Evolutionary conservation across 202 grass and related monocot genomes (phyloP).

Genomic region (Elaeis oleifera): DNA sequence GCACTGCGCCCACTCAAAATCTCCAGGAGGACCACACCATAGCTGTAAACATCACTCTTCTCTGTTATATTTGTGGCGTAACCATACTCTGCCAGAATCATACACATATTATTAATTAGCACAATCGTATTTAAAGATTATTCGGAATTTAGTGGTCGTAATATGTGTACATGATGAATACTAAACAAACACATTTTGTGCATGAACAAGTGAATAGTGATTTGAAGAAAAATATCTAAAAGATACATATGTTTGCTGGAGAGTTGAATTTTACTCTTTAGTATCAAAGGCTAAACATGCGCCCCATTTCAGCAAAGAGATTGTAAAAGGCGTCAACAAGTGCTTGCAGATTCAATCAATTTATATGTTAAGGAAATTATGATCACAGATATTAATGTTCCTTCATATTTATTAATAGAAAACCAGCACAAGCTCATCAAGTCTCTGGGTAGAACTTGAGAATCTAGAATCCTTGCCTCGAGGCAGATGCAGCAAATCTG

Average conservation of each 20-base stretch:
- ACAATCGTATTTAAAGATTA: background rate
- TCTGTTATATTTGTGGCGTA: constrained; percentile 20
- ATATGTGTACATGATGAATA: too few species aligned
- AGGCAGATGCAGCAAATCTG: too few species aligned
- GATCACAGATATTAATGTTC: too few species aligned
- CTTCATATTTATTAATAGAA: too few species aligned
- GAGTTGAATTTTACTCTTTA: background rate
- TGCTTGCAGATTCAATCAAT: constrained; percentile 4
- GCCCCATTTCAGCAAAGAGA: background rate
- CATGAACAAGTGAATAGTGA: too few species aligned
- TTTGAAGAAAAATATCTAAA: background rate
- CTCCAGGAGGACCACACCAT: constrained; percentile 15
- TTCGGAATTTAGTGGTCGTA: too few species aligned
- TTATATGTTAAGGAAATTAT: too few species aligned
- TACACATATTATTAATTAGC: background rate
- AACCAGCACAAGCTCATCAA: background rate
- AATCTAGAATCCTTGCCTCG: too few species aligned
- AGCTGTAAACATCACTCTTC: constrained; percentile 18
- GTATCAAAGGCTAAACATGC: background rate
- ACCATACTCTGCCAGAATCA: constrained; percentile 8
- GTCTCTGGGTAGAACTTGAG: background rate
- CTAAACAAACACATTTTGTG: too few species aligned
- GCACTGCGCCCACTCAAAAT: constrained; percentile 11
- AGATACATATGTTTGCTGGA: background rate
- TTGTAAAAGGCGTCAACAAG: constrained; percentile 15